Evolutionary conservation across 2,329 filamentous ascomycete genomes (phyloP).

Genomic region (Didymella glomerata): DNA sequence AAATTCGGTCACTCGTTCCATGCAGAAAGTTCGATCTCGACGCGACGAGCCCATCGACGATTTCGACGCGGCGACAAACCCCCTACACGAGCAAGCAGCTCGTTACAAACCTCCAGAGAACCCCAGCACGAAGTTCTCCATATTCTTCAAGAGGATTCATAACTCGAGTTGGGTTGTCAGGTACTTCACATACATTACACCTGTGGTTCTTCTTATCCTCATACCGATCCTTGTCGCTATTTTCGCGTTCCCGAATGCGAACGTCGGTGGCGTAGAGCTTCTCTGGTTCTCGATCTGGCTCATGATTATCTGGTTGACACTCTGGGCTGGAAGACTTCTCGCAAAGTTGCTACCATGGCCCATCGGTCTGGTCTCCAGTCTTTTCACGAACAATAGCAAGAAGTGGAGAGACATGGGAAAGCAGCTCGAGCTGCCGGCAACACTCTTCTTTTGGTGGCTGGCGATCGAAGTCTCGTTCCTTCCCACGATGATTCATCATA

Average conservation of each 20-base stretch:
- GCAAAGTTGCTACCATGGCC: constrained; percentile 71
- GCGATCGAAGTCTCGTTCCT: constrained; percentile 85
- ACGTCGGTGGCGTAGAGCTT: constrained; percentile 77
- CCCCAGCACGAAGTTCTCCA: constrained; percentile 68
- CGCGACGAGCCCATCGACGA: constrained; percentile 69
- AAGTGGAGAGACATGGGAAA: constrained; percentile 93
- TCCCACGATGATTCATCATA: constrained; percentile 77
- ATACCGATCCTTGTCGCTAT: constrained; percentile 73
- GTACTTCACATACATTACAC: constrained; percentile 76
- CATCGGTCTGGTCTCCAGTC: constrained; percentile 70
- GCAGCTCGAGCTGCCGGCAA: constrained; percentile 83
- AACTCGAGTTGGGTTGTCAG: constrained; percentile 71
- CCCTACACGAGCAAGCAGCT: constrained; percentile 71
- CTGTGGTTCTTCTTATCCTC: constrained; percentile 69
- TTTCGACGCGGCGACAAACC: constrained; percentile 73
- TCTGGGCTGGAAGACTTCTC: constrained; percentile 79
- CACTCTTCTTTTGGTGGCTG: constrained; percentile 91
- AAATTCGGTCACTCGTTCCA: constrained; percentile 53
- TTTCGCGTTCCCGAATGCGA: constrained; percentile 65
- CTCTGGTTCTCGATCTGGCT: constrained; percentile 97
- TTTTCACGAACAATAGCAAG: constrained; percentile 86
- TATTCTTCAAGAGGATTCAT: constrained; percentile 71
- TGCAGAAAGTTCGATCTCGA: constrained; percentile 62
- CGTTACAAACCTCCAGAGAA: constrained; percentile 71
- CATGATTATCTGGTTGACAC: constrained; percentile 88